A percentile compares a stretch with the other conserved stretches of the same genome.
Conservation (phyloP, 2,329 filamentous ascomycete genomes). For the Trichothecium sympodiale region DNA sequence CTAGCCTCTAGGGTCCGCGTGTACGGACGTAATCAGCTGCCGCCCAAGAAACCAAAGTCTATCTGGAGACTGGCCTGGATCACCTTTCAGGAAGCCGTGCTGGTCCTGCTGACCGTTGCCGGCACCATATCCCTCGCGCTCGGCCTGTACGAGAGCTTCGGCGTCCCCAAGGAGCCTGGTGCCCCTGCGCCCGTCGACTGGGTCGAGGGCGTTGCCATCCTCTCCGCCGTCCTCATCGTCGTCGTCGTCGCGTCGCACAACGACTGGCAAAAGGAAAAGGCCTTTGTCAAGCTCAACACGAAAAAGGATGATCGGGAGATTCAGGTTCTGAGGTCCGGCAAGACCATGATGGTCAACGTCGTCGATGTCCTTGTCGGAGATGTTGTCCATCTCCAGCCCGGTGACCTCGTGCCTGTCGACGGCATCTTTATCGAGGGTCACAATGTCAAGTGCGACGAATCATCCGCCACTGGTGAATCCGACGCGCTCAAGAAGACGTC, state of each 20-base stretch:
- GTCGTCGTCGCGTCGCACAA: slow-evolving; percentile 52
- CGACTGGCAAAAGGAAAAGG: slow-evolving; percentile 58
- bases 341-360: slow-evolving; percentile 50
- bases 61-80: slow-evolving; percentile 53
- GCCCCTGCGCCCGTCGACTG: slow-evolving; percentile 41
- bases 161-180: slow-evolving; percentile 29
- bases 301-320: slow-evolving; percentile 55
- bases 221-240: slow-evolving; percentile 53
- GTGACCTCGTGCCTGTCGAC: slow-evolving; percentile 60
- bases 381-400: slow-evolving; percentile 56
- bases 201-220: slow-evolving; percentile 58
- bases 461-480: slow-evolving; percentile 63
- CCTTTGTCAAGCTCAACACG: slow-evolving; percentile 51
- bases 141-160: slow-evolving; percentile 56
- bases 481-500: slow-evolving; percentile 58
- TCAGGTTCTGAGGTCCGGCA: slow-evolving; percentile 57
- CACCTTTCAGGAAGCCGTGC: slow-evolving; percentile 57
- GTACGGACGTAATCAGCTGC: slow-evolving; percentile 49
- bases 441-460: slow-evolving; percentile 55
- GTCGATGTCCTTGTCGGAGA: slow-evolving; percentile 60
- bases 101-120: slow-evolving; percentile 54
- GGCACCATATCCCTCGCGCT: slow-evolving; percentile 55
- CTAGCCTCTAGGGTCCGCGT: slow-evolving; percentile 43
- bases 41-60: slow-evolving; percentile 50
- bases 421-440: slow-evolving; percentile 52